Percentiles rank a stretch among this genome's conserved stretches.
These are phyloP conservation scores for Beta lomatogona DNA, from an alignment of 179 eudicot species.

Conservation along the genomic window DNA sequence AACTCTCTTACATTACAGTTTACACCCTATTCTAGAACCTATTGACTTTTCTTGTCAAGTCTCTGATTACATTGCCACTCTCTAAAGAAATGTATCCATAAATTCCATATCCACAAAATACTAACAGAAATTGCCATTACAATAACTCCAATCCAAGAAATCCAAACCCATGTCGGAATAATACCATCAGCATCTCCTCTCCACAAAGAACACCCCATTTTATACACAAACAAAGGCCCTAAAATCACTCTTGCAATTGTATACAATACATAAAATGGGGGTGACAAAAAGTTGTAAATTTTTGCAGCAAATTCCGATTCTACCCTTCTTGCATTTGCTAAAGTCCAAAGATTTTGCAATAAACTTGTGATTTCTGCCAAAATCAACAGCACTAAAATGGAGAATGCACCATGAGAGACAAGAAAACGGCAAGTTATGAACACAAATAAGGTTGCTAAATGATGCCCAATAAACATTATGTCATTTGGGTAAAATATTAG, in stretches of 20 bases:
- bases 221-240: constrained; percentile 55
- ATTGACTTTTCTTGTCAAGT: constrained; percentile 30
- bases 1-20: background rate
- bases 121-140: constrained; percentile 57
- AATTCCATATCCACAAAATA: constrained; percentile 56
- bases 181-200: constrained; percentile 47
- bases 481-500: constrained; percentile 56
- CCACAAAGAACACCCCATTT: constrained; percentile 45
- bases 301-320: constrained; percentile 45
- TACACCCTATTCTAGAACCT: background rate
- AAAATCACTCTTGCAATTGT: constrained; percentile 53
- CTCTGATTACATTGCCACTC: constrained; percentile 30
- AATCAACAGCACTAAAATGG: constrained; percentile 46
- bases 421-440: constrained; percentile 60
- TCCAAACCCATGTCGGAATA: constrained; percentile 68
- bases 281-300: constrained; percentile 41
- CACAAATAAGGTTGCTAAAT: constrained; percentile 68
- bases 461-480: constrained; percentile 63
- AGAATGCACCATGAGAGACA: constrained; percentile 51
- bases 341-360: constrained; percentile 69
- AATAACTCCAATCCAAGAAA: constrained; percentile 63
- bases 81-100: constrained; percentile 46
- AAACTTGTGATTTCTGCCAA: constrained; percentile 68
- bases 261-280: constrained; percentile 58
- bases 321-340: constrained; percentile 43